Evolutionary conservation across 2,329 filamentous ascomycete genomes (phyloP).

Genomic region (Aspergillus tamarii): DNA sequence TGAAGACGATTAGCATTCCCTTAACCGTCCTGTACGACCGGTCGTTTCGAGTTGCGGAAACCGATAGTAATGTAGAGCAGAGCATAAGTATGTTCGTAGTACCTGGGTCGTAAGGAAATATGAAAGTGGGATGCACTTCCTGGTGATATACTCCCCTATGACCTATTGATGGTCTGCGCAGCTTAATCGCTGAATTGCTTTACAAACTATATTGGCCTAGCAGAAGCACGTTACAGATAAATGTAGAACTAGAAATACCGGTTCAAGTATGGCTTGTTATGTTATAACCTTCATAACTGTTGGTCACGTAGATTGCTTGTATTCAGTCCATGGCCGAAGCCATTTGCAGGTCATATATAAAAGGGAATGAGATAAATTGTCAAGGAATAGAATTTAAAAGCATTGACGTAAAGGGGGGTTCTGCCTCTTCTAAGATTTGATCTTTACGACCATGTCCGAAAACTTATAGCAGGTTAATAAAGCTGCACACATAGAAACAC

Average conservation of each 20-base stretch:
- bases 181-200: background rate
- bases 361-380: background rate
- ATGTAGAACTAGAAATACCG: background rate
- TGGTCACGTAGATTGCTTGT: background rate
- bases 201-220: background rate
- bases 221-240: background rate
- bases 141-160: too few species aligned
- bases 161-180: background rate
- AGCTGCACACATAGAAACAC: background rate
- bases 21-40: slow-evolving; percentile 21
- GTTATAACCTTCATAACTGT: background rate
- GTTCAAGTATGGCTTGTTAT: background rate
- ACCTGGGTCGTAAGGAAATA: background rate
- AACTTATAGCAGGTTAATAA: background rate
- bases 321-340: background rate
- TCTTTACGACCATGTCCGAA: background rate
- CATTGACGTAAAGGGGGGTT: background rate
- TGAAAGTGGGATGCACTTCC: background rate
- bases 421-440: background rate
- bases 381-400: background rate
- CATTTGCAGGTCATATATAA: background rate
- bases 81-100: background rate
- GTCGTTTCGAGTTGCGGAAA: slow-evolving; percentile 16
- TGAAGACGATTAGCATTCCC: slow-evolving; percentile 24
- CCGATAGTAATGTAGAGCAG: slow-evolving; percentile 9